Evolutionary conservation across 352 stramenopile species (phyloP).

Genomic region (Globisporangium sylvaticum): DNA sequence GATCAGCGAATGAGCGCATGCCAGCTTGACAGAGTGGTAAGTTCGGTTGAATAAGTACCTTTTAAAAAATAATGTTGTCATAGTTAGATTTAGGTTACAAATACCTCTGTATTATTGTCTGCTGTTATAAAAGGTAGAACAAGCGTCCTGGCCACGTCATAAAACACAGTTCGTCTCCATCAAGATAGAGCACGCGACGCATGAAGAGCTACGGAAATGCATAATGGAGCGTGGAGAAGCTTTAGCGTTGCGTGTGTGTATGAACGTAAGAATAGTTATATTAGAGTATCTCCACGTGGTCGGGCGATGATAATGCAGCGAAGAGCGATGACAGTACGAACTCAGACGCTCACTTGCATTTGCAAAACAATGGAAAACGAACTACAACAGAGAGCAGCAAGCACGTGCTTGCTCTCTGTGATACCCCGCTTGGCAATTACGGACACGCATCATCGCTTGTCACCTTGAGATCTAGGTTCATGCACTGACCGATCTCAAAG

Average conservation of each 20-base stretch:
- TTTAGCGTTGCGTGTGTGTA: not conserved
- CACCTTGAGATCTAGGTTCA: constrained; percentile 9
- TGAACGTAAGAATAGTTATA: not conserved
- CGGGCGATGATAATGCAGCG: not conserved
- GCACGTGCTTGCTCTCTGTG: not conserved
- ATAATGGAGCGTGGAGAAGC: not conserved
- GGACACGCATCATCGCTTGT: constrained; percentile 10
- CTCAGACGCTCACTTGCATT: not conserved
- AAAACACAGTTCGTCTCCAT: not conserved
- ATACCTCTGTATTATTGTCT: not conserved
- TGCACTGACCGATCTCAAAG: constrained; percentile 17
- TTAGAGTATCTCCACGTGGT: not conserved
- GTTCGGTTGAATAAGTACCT: not conserved
- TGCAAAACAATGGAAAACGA: not conserved
- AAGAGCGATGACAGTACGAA: not conserved
- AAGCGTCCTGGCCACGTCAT: not conserved
- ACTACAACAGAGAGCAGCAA: not conserved
- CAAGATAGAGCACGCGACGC: not conserved
- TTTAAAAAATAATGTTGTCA: no score
- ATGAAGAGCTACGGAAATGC: not conserved
- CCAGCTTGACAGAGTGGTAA: not conserved
- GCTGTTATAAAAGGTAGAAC: not conserved
- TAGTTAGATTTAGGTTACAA: no score
- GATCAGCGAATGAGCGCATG: constrained; percentile 7
- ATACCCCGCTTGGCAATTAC: not conserved